Evolutionary conservation across 1,284 basidiomycete genomes (phyloP), one percentile per base, ranked within the genome.

Genomic region (Cryptococcus maquisensis): DNA sequence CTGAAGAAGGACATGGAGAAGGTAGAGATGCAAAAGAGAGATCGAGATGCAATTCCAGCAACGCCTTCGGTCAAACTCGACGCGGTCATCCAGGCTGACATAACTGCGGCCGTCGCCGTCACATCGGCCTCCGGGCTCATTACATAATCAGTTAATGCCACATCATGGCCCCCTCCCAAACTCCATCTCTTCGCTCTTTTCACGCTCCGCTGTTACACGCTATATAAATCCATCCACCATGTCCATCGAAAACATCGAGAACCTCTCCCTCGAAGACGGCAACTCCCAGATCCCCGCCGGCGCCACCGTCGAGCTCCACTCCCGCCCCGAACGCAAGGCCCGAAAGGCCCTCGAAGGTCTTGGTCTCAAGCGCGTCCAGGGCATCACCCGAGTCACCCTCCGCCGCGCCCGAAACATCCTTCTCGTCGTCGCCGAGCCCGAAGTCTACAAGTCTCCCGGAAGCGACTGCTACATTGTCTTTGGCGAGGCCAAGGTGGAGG

Each of bases 401-500:
- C 83, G 92, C 74, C 83, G 93, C 75, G 89, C 93, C 54, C 95
- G 95, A 80, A 95, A 95, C 75, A 90, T 93, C 62, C 84, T 98
- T 59, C 90, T 97, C 76, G 94, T 98, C 61, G 84, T 98, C 67
- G 84, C 90, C 59, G 81, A 87, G 56, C 95, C 96, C 51, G 95
- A 98, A 66, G 95, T 98, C 51, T 98, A 91, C 86, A 98, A 97
- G 82, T 93, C 92, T 50, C 86, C 89, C 49, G 90, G 90, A 79
- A 93, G 90, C 70, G 96, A 98, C 79, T 91, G 88, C 79, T 98
- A 98, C 83, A 92, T 98, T 74, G 92, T 98, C 63, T 98, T 98
- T 68, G 95, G 95, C 66, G 95, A 98, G 81, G 93, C 92, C 65
- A 96, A 94, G 87, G 84, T 90, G 65, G 93, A 97, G 80, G 93